Evolutionary conservation across 129 eudicot species (phyloP), one percentile per base, ranked within the genome.

Genomic region (Tagetes patula): DNA sequence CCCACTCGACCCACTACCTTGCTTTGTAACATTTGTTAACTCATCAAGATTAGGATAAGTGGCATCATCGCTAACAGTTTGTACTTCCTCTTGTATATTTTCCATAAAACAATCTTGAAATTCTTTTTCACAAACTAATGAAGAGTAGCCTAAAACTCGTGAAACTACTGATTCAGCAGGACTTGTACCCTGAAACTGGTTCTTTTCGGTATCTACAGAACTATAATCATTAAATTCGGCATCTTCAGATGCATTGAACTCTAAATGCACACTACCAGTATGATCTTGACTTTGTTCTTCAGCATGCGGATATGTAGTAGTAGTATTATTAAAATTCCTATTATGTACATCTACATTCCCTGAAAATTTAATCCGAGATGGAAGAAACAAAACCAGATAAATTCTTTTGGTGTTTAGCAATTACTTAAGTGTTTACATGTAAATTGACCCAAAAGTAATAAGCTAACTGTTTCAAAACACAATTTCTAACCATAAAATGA

Each of bases 31-130:
- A 74, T 83, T 77, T 47, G 83, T 84, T 39, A 81, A 77, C 71
- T 84, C 91, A 8, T 94, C 91, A 9, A 90, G 69, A 54, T 87
- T 77, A 6, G 82, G 83, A 75, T 87, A 76, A 5, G 85, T 61
- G 37, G 67, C 73, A 61, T 76, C 73, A 9, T 71, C 80, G 69
- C 73, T 73, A 55, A 72, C 96, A 9, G 62, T 82, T 13, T 77
- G 75, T 36, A 65, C 66, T 7, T 68, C 65, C 11, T 68, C 88
- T n/a, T 75, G 77, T 77, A 75, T 67, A 39, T 41, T 55, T 66
- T 76, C 69, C 30, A 42, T 67, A 41, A 48, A 52, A 46, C 73
- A 69, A 39, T 81, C 85, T 65, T 75, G 83, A 60, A 78, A 43
- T 53, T 76, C 77, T 59, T 71, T 40, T 50, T 73, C 79, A 72